Base-by-base conservation (phyloP, 768 basidiomycete genomes). In the Cytidiella melzeri region DNA sequence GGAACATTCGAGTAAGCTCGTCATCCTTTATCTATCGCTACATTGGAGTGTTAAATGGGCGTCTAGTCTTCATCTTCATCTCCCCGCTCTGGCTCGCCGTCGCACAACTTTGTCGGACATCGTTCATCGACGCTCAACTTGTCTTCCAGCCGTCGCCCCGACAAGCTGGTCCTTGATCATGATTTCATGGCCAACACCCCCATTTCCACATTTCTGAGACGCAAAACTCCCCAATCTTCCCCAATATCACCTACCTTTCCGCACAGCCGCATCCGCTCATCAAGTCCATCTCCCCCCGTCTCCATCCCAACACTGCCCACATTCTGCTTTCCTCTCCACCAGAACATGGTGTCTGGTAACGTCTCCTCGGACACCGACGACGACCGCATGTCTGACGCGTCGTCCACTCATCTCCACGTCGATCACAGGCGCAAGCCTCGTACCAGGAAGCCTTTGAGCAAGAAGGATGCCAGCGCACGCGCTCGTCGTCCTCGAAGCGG, bases 161-260 rank as follows among this genome's bases (percentile, higher is more conserved):
- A 53, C 54, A 48, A 66, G 47, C 59, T 58, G 47, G 54, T 48
- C 4, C 55, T 63, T 18, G 64, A 66, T 19, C 42, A 55, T 39
- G 64, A 66, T 42, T 54, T 53, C 26, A 57, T 61, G 23, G 65
- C 61, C 5, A 63, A 58, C 59, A 87, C 83, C 12, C 88, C 88
- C 47, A 90, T 91, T 47, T 91, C 88, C 23, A 75, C 78, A 34
- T 90, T 84, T 51, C 82, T 86, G 38, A 85, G 88, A 54, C 81
- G 87, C 53, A 86, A 81, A 67, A 87, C 86, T 1, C 87, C 87
- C 24, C 80, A 81, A 50, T 73, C 77, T 34, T 87, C 87, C 10
- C 86, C 87, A 0, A 81, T 79, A 13, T 79, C 81, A 1, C 77
- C 84, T 11, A 76, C 77, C 10, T 87, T 86, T 62, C 70, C 76